Conservation (phyloP, 192 early-diverging fungal species). For the Backusella sp. region DNA sequence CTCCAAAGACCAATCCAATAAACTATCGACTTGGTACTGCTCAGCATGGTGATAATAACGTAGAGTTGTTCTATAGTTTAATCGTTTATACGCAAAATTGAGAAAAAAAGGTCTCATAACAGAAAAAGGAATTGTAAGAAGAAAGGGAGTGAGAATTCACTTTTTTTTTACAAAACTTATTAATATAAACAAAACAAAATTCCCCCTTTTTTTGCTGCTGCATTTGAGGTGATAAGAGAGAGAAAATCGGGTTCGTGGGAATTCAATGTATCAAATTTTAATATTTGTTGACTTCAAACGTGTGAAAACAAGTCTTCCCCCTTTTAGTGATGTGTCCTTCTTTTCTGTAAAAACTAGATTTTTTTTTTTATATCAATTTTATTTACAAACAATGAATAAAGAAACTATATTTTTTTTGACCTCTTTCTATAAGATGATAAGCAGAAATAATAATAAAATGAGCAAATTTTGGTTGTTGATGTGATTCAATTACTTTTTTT, state of each 20-base stretch:
- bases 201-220: not conserved
- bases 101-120: not conserved
- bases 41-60: not conserved
- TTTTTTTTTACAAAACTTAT: not conserved
- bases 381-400: conserved; percentile 7
- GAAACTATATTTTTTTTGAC: not conserved
- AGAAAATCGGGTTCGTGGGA: not conserved
- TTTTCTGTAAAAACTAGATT: not conserved
- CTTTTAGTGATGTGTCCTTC: not conserved
- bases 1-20: not conserved
- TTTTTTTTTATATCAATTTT: not conserved
- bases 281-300: not conserved
- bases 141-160: not conserved
- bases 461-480: not conserved
- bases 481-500: conserved; percentile 1
- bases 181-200: not conserved
- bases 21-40: not conserved
- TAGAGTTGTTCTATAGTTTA: not conserved
- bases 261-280: not conserved
- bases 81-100: not conserved
- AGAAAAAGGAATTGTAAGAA: not conserved
- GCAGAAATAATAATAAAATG: not conserved
- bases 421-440: conserved; percentile 2
- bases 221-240: not conserved
- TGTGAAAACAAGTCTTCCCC: not conserved